Evolutionary conservation across 2,329 filamentous ascomycete species (phyloP), one percentile per base, ranked within the genome.

Genomic region (Achaetomium macrosporum): DNA sequence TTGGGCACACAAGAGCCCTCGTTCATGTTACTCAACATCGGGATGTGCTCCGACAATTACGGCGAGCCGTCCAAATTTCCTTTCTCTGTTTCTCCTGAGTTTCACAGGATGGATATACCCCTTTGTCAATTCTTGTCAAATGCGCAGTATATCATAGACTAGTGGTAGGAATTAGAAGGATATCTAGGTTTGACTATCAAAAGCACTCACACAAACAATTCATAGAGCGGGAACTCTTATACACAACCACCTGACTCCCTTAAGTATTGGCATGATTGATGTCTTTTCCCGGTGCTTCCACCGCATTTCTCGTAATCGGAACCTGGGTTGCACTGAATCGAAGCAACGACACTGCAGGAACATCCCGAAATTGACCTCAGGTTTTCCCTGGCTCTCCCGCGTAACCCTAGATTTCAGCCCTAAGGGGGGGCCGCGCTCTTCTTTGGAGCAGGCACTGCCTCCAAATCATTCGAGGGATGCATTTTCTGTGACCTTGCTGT

Each of bases 71-170:
- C 52, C 33, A 25, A 30, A 47, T 57, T 52, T 50, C 43, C 47
- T 49, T 47, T 53, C 29, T 54, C 42, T 44, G 17, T 41, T 54
- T 58, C 39, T 54, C 51, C 42, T 48, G 55, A 54, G 51, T 58
- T 54, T 59, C 57, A 53, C 58, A 56, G 57, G 59, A 55, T 60
- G 59, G 59, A 61, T 61, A 61, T 61, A 61, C 59, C 59, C 59
- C 42, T 33, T 53, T 58, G 54, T 56, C 42, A 45, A 55, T 40
- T 37, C 37, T 54, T 37, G 17, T 41, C 15, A 17, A 40, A 44
- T 50, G 30, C 33, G 29, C 8, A n/a, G 39, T 35, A 50, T 48
- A 50, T 48, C 50, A 57, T 55, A 57, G 55, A 57, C 39, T 54
- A 51, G 33, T 51, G 39, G 46, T 51, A 51, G 48, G 47, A 52